Evolutionary conservation across 352 stramenopile genomes (phyloP).

Genomic region (Chrysophaeum taylorii): DNA sequence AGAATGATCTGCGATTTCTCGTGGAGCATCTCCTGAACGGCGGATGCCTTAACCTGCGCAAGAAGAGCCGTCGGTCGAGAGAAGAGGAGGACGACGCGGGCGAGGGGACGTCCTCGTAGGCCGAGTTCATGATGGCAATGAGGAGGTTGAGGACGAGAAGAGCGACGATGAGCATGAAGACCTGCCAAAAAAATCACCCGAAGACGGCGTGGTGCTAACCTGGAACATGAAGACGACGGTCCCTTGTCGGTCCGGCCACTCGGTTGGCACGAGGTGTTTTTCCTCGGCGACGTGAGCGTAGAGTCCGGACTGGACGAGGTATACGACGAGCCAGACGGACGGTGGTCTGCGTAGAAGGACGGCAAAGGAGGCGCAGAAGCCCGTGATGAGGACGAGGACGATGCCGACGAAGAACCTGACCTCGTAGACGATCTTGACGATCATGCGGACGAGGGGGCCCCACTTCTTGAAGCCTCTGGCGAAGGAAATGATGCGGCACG

Average conservation of each 20-base stretch:
- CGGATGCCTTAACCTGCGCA: neutral
- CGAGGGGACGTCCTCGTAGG: neutral
- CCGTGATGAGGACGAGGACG: neutral
- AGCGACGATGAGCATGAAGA: neutral
- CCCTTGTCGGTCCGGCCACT: no score
- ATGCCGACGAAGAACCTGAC: neutral
- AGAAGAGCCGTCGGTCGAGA: no score
- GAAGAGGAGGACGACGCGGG: no score
- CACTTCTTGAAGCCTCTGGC: neutral
- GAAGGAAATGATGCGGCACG: neutral
- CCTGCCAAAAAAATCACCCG: neutral
- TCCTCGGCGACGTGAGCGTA: neutral
- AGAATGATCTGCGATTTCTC: neutral
- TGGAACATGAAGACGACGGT: no score
- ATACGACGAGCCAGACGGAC: neutral
- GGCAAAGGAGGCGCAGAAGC: neutral
- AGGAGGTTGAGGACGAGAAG: neutral
- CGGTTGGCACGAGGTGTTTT: no score
- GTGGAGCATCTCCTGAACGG: neutral
- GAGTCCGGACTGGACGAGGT: neutral
- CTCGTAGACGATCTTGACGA: neutral
- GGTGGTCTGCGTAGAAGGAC: neutral
- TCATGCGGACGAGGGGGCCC: neutral
- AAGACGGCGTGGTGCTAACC: neutral
- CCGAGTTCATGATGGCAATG: conserved; percentile 1